Evolutionary conservation across 495 filamentous ascomycete species (phyloP).

Genomic region (Daldinia vernicosa): DNA sequence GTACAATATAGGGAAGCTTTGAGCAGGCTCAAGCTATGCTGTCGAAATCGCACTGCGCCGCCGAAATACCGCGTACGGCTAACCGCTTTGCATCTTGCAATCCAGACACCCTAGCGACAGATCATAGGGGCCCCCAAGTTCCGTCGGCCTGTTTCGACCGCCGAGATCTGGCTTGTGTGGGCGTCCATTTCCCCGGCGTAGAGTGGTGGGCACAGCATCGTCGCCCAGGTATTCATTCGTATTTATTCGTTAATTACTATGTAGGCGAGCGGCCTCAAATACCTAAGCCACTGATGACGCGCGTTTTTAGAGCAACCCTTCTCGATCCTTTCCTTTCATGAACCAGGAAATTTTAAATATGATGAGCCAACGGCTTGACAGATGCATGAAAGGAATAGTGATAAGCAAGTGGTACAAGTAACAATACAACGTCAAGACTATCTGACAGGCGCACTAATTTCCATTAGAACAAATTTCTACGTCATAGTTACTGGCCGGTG

Average conservation of each 20-base stretch:
- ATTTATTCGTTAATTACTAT: slow-evolving; percentile 8
- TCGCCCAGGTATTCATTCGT: slow-evolving; percentile 9
- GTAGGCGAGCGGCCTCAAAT: background rate
- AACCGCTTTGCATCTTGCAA: slow-evolving; percentile 16
- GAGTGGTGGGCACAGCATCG: slow-evolving; percentile 14
- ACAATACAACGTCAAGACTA: background rate
- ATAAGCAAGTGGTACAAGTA: background rate
- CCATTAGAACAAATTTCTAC: background rate
- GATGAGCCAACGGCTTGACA: background rate
- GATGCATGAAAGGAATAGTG: background rate
- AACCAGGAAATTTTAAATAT: background rate
- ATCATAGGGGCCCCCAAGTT: slow-evolving; percentile 28
- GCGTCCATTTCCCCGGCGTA: slow-evolving; percentile 25
- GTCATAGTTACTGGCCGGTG: background rate
- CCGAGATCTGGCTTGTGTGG: slow-evolving; percentile 16
- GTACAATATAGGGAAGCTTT: slow-evolving; percentile 3
- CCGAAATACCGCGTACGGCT: slow-evolving; percentile 16
- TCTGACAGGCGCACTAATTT: background rate
- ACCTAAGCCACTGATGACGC: slow-evolving; percentile 35
- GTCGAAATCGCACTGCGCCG: slow-evolving; percentile 21
- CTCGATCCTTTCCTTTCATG: slow-evolving; percentile 8
- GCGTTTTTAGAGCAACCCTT: slow-evolving; percentile 25
- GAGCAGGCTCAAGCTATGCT: slow-evolving; percentile 6
- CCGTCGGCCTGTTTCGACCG: slow-evolving; percentile 24
- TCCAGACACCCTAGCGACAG: slow-evolving; percentile 26